A percentile compares a stretch with the other conserved stretches of the same genome.
Evolutionary conservation across 805 yeast species (phyloP).

Genomic region (Candida mattraensis): DNA sequence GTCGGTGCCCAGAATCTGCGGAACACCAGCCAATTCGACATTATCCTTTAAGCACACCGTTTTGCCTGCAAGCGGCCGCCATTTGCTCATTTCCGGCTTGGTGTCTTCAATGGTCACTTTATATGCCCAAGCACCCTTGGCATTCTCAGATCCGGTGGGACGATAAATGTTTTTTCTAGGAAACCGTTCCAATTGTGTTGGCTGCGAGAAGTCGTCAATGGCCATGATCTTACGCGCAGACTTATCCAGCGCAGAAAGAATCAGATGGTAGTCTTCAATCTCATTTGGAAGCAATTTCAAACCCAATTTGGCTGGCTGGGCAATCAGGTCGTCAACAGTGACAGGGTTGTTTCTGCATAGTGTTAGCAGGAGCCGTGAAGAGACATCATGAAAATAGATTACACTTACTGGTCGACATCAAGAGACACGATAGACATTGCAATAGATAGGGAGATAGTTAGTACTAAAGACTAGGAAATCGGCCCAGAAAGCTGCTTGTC

Average conservation of each 20-base stretch:
- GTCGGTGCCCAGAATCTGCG: slow-evolving; percentile 38
- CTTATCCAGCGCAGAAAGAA: slow-evolving; percentile 32
- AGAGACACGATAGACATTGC: slow-evolving; percentile 22
- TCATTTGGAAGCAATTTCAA: slow-evolving; percentile 23
- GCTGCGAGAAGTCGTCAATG: slow-evolving; percentile 34
- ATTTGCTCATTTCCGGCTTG: slow-evolving; percentile 33
- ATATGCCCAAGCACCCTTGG: slow-evolving; percentile 36
- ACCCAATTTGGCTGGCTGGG: slow-evolving; percentile 27
- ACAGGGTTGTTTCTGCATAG: slow-evolving; percentile 26
- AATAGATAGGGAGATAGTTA: too few species aligned
- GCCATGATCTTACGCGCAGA: slow-evolving; percentile 25
- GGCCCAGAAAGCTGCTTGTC: too few species aligned
- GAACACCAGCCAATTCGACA: slow-evolving; percentile 36
- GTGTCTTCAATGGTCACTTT: slow-evolving; percentile 29
- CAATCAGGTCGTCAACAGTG: slow-evolving; percentile 23
- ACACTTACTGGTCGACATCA: slow-evolving; percentile 20
- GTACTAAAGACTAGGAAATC: too few species aligned
- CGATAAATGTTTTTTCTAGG: slow-evolving; percentile 32
- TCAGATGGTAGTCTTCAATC: slow-evolving; percentile 26
- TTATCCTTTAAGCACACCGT: slow-evolving; percentile 37
- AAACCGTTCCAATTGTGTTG: slow-evolving; percentile 31
- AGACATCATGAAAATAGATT: too few species aligned
- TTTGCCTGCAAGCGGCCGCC: slow-evolving; percentile 26
- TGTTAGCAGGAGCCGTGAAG: slow-evolving; percentile 1
- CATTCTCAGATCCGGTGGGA: slow-evolving; percentile 26